Evolutionary conservation across 345 rosid genomes (phyloP).

Genomic region (Barbarea vulgaris): DNA sequence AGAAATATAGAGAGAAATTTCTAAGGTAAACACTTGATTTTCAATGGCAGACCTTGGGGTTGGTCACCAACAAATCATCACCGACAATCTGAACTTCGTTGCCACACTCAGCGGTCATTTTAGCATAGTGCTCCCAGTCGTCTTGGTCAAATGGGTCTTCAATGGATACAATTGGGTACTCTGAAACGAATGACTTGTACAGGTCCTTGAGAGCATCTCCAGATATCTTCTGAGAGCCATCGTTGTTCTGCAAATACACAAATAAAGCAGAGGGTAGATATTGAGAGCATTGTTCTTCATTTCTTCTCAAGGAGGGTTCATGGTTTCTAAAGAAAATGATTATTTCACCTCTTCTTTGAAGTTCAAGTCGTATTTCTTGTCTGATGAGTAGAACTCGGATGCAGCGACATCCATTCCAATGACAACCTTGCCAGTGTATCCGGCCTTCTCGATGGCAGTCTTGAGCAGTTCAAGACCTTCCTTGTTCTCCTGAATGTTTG

Average conservation of each 20-base stretch:
- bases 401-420: slow-evolving; percentile 99
- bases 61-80: slow-evolving; percentile 94
- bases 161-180: slow-evolving; percentile 92
- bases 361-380: slow-evolving; percentile 81
- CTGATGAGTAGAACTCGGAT: slow-evolving; percentile 79
- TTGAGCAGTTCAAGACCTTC: slow-evolving; percentile 96
- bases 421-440: slow-evolving; percentile 88
- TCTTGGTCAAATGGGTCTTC: slow-evolving; percentile 99
- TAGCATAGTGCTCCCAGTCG: slow-evolving; percentile 86
- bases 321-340: not conserved
- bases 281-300: slow-evolving; percentile 1
- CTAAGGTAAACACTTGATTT: not conserved
- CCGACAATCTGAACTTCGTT: slow-evolving; percentile 84
- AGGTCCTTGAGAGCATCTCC: slow-evolving; percentile 83
- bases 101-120: slow-evolving; percentile 81
- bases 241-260: slow-evolving; percentile 57
- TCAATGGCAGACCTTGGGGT: slow-evolving; percentile 66
- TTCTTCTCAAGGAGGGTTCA: not conserved
- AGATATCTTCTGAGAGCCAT: slow-evolving; percentile 84
- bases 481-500: slow-evolving; percentile 98
- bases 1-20: not conserved
- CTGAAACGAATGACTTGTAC: slow-evolving; percentile 81
- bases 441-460: slow-evolving; percentile 90
- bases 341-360: slow-evolving; percentile 75
- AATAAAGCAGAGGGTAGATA: not conserved